These are phyloP conservation scores for Phytomonas francai DNA, from an alignment of 208 protist genomes.

Conservation along the genomic window DNA sequence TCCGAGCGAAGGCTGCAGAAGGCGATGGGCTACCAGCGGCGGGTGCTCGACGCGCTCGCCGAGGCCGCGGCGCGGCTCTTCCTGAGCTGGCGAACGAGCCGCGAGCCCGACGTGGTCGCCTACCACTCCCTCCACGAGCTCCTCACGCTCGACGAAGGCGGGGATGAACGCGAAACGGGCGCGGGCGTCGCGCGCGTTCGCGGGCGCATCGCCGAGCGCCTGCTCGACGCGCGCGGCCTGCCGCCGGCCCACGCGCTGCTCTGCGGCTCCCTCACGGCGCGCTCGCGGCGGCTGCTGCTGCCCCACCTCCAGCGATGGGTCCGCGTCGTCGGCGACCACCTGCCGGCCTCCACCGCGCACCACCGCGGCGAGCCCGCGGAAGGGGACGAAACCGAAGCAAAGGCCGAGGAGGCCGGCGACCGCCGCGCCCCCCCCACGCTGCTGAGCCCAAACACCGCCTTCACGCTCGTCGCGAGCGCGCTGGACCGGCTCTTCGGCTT, in stretches of 20 bases:
- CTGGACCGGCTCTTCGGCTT: not conserved
- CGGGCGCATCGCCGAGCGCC: not conserved
- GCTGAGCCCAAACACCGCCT: conserved; percentile 35
- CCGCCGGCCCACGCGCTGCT: conserved; percentile 13
- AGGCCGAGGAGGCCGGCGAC: not conserved
- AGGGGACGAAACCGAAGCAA: not conserved
- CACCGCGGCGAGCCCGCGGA: not conserved
- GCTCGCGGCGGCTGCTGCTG: conserved; percentile 6
- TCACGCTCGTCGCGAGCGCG: conserved; percentile 21
- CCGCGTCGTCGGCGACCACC: not conserved
- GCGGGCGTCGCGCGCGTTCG: not conserved
- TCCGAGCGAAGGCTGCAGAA: not conserved
- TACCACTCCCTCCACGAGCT: conserved; percentile 39
- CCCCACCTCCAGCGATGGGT: conserved; percentile 3
- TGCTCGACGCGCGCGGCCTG: conserved; percentile 12
- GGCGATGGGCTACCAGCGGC: not conserved
- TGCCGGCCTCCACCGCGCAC: not conserved
- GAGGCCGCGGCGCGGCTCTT: not conserved
- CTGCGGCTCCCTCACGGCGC: conserved; percentile 12
- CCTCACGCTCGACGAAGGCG: conserved; percentile 8
- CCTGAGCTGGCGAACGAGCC: not conserved
- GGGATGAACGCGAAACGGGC: not conserved
- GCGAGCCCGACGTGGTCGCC: not conserved
- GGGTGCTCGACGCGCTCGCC: not conserved
- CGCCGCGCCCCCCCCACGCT: conserved; percentile 26